Conservation (phyloP, 1,139 yeast species). For the Geotrichum armillariae region DNA sequence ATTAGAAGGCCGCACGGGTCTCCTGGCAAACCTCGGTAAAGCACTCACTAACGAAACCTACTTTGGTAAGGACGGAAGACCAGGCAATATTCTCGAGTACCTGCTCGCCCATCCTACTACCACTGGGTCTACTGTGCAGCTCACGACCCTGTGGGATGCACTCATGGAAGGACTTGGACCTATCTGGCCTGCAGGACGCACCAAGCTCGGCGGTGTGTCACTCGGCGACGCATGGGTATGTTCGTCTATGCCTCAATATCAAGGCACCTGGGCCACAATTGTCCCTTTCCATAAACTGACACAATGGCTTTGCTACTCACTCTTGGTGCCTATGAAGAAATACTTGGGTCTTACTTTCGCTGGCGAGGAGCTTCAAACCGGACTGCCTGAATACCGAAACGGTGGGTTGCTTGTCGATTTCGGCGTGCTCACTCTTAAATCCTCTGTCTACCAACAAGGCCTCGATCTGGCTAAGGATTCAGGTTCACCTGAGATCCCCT, state of each 20-base stretch:
- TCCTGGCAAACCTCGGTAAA: constrained; percentile 48
- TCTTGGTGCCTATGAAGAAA: constrained; percentile 50
- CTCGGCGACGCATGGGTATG: constrained; percentile 63
- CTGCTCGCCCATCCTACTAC: constrained; percentile 32
- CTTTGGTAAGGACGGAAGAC: constrained; percentile 52
- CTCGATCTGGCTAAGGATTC: constrained; percentile 28
- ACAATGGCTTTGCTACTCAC: constrained; percentile 62
- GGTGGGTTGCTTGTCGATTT: constrained; percentile 61
- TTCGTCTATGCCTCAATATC: constrained; percentile 34
- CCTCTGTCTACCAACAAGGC: constrained; percentile 32
- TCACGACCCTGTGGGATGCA: constrained; percentile 51
- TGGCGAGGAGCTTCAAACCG: constrained; percentile 51
- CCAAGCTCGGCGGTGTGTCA: constrained; percentile 47
- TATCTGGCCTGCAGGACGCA: constrained; percentile 62
- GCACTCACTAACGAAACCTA: constrained; percentile 43
- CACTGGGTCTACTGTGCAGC: constrained; percentile 36
- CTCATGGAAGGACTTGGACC: constrained; percentile 53
- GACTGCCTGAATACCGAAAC: constrained; percentile 63
- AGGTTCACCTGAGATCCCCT: constrained; percentile 43
- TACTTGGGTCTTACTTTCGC: constrained; percentile 45
- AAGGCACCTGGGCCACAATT: constrained; percentile 40
- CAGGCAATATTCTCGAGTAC: constrained; percentile 55
- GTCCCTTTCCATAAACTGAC: constrained; percentile 62
- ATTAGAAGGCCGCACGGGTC: constrained; percentile 49
- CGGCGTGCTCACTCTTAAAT: constrained; percentile 49